These are phyloP conservation scores for Dendrocalamus latiflorus DNA, from an alignment of 202 grass and related monocot genomes.

Conservation along the genomic window DNA sequence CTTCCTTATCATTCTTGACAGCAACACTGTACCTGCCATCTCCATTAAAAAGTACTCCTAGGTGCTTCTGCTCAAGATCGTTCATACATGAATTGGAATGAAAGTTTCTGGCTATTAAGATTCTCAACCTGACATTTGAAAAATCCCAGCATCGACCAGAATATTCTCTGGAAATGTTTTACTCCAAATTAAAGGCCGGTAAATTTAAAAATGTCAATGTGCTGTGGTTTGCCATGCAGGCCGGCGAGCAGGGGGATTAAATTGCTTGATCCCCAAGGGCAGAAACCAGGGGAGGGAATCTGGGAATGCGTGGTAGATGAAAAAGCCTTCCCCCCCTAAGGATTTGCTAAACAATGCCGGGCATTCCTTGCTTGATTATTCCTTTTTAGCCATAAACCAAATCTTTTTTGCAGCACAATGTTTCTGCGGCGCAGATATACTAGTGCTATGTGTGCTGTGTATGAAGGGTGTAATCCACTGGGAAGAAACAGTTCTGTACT, in stretches of 20 bases:
- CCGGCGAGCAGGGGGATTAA: neutral
- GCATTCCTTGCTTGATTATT: neutral
- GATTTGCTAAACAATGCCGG: neutral
- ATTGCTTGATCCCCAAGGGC: slow-evolving; percentile 47
- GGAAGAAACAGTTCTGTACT: neutral
- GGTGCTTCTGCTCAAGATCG: neutral
- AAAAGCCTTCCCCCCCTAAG: no score
- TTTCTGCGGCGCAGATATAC: no score
- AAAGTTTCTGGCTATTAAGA: slow-evolving; percentile 20
- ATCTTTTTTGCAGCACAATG: neutral
- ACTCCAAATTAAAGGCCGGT: slow-evolving; percentile 34
- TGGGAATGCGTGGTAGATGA: slow-evolving; percentile 20
- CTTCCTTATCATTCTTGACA: slow-evolving; percentile 39
- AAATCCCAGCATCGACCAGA: neutral
- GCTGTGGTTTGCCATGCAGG: slow-evolving; percentile 14
- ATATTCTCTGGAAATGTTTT: slow-evolving; percentile 49
- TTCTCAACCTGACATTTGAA: neutral
- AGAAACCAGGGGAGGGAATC: slow-evolving; percentile 8
- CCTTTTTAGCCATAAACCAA: neutral
- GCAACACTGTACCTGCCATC: slow-evolving; percentile 27
- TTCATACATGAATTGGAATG: slow-evolving; percentile 19
- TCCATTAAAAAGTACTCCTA: neutral
- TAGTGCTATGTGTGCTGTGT: no score
- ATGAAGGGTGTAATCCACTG: neutral
- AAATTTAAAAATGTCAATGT: neutral